phyloP scores from a whole-genome alignment of 2,329 filamentous ascomycete species.

The Fusarium lateritium region DNA sequence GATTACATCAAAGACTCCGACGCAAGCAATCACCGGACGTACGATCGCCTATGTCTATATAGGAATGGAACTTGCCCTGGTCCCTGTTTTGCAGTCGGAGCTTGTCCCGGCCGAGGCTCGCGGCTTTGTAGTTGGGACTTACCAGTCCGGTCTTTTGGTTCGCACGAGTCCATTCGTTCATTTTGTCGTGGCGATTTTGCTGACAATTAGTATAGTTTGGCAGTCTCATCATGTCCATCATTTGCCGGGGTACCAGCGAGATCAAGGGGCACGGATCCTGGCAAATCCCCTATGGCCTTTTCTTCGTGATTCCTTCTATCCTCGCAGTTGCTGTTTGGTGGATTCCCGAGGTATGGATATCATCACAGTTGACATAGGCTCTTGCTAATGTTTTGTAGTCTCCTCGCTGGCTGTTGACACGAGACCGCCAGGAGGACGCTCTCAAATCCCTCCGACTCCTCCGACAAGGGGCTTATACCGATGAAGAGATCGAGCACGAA shows the following conservation, averaged over 20 bases:
- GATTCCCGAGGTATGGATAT: conserved; percentile 5
- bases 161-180: background rate
- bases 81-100: conserved; percentile 54
- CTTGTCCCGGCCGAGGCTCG: conserved; percentile 49
- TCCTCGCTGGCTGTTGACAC: conserved; percentile 51
- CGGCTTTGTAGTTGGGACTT: conserved; percentile 51
- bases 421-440: conserved; percentile 50
- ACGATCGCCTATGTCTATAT: conserved; percentile 57
- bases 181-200: background rate
- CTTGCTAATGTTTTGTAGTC: conserved; percentile 45
- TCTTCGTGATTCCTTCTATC: conserved; percentile 53
- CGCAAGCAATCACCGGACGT: conserved; percentile 54
- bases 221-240: conserved; percentile 42
- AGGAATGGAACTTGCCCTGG: conserved; percentile 56
- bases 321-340: conserved; percentile 31
- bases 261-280: conserved; percentile 52
- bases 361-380: conserved; percentile 22
- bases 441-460: conserved; percentile 44
- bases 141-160: conserved; percentile 27
- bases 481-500: conserved; percentile 43
- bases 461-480: conserved; percentile 42
- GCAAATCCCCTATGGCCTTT: conserved; percentile 54
- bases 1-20: conserved; percentile 50
- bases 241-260: conserved; percentile 51
- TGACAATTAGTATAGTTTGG: conserved; percentile 24